These are phyloP conservation scores for Actinomortierella wolfii DNA, from an alignment of 371 early-diverging fungal genomes.

Conservation along the genomic window DNA sequence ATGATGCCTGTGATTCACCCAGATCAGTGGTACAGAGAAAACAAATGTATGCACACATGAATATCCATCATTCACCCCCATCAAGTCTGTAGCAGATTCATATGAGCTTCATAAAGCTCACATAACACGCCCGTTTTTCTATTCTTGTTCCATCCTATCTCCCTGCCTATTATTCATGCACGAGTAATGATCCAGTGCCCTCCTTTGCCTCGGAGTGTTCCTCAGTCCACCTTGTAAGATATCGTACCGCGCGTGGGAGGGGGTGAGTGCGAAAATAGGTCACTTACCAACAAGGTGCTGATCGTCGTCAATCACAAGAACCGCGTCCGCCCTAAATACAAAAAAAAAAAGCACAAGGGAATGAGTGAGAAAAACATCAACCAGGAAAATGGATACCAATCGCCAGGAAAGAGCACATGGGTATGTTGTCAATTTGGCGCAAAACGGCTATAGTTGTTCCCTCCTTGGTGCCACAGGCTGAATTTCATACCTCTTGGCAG, in stretches of 20 bases:
- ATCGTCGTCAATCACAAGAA: slow-evolving; percentile 75
- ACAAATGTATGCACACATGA: too few species aligned
- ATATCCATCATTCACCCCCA: too few species aligned
- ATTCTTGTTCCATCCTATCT: too few species aligned
- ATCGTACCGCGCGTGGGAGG: not conserved
- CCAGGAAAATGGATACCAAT: too few species aligned
- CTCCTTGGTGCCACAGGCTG: too few species aligned
- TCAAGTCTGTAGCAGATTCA: too few species aligned
- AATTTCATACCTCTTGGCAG: slow-evolving; percentile 49
- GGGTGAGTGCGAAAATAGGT: not conserved
- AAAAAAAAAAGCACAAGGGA: slow-evolving; percentile 51
- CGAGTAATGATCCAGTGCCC: not conserved
- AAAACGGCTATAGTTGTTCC: not conserved
- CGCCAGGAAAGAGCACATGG: too few species aligned
- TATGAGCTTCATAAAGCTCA: too few species aligned
- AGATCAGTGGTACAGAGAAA: too few species aligned
- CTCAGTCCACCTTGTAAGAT: not conserved
- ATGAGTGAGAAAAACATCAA: too few species aligned
- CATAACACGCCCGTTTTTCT: too few species aligned
- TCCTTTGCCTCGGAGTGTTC: not conserved
- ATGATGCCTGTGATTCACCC: slow-evolving; percentile 82
- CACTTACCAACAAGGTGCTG: slow-evolving; percentile 48
- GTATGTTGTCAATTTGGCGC: not conserved
- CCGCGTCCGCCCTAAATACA: slow-evolving; percentile 80
- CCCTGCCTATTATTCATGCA: not conserved